A percentile compares a stretch with the other conserved stretches of the same genome.
Conservation (phyloP, 192 early-diverging fungal genomes). For the Phlyctochytrium bullatum region DNA sequence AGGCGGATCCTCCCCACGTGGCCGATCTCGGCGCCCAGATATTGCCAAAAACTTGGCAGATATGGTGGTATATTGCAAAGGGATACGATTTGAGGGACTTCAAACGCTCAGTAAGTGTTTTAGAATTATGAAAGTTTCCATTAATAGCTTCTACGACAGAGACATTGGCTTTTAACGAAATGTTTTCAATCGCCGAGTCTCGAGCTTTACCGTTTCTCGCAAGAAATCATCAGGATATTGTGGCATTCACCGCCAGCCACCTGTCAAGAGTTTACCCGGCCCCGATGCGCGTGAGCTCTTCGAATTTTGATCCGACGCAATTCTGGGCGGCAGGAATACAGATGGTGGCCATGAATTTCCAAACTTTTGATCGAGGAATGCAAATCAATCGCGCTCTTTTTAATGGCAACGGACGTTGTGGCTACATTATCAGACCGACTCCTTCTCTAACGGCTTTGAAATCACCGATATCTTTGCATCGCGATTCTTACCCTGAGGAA, state of each 20-base stretch:
- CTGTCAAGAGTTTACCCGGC: constrained; percentile 81
- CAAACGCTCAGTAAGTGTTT: constrained; percentile 35
- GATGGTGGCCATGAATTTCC: constrained; percentile 89
- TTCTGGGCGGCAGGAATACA: constrained; percentile 82
- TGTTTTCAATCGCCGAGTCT: constrained; percentile 75
- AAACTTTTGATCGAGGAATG: constrained; percentile 77
- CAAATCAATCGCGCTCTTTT: constrained; percentile 88
- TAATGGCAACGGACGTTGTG: constrained; percentile 60
- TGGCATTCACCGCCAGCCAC: constrained; percentile 8
- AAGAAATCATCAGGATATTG: neutral
- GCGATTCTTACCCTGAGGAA: too few species aligned
- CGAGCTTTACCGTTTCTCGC: constrained; percentile 51
- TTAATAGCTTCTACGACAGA: constrained; percentile 56
- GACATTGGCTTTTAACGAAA: constrained; percentile 53
- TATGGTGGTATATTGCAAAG: constrained; percentile 42
- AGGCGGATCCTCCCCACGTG: constrained; percentile 2
- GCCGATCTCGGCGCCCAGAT: constrained; percentile 24
- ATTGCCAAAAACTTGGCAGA: constrained; percentile 38
- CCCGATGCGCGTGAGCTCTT: constrained; percentile 71
- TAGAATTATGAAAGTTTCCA: constrained; percentile 33
- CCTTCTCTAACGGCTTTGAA: too few species aligned
- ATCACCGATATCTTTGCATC: too few species aligned
- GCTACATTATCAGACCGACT: constrained; percentile 63
- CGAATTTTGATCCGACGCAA: constrained; percentile 80
- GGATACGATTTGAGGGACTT: constrained; percentile 26